A percentile compares a stretch with the other conserved stretches of the same genome.
phyloP scores from a whole-genome alignment of 495 filamentous ascomycete genomes.

The Penicillium diatomitis region DNA sequence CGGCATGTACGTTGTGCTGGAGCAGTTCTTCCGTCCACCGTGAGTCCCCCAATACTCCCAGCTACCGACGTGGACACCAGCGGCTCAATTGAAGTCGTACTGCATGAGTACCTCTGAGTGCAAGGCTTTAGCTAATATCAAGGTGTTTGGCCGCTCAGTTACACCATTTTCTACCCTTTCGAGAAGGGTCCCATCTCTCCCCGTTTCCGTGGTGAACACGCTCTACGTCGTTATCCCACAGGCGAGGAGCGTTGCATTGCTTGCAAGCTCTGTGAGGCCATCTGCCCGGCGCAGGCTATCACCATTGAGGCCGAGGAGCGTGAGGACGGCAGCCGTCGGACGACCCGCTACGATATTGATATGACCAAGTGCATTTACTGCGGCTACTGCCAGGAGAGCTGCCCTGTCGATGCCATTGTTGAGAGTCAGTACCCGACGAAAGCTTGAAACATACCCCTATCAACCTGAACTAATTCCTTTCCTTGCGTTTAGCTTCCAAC shows the following conservation, averaged over 20 bases:
- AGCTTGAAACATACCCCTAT: background rate
- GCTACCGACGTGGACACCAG: background rate
- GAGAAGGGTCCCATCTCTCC: slow-evolving; percentile 98
- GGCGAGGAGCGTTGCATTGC: slow-evolving; percentile 98
- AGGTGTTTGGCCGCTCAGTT: slow-evolving; percentile 39
- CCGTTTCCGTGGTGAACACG: slow-evolving; percentile 95
- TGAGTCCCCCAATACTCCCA: slow-evolving; percentile 42
- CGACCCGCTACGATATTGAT: slow-evolving; percentile 97
- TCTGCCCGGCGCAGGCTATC: slow-evolving; percentile 94
- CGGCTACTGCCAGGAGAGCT: slow-evolving; percentile 98
- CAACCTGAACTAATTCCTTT: slow-evolving; percentile 10
- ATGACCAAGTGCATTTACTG: slow-evolving; percentile 99
- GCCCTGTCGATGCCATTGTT: slow-evolving; percentile 96
- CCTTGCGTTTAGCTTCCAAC: slow-evolving; percentile 55
- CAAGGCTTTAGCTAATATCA: slow-evolving; percentile 1
- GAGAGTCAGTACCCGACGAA: slow-evolving; percentile 47
- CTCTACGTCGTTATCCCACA: slow-evolving; percentile 87
- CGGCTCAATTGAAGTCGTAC: slow-evolving; percentile 1
- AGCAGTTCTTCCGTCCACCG: slow-evolving; percentile 98
- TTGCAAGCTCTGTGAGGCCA: slow-evolving; percentile 97
- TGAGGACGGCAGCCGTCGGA: slow-evolving; percentile 86
- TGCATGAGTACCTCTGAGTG: no score
- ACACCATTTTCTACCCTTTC: slow-evolving; percentile 98
- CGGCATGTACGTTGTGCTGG: slow-evolving; percentile 95
- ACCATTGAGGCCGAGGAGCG: slow-evolving; percentile 98